A percentile compares a stretch with the other conserved stretches of the same genome.
Conservation (phyloP, 768 basidiomycete genomes). For the Suillus occidentalis region DNA sequence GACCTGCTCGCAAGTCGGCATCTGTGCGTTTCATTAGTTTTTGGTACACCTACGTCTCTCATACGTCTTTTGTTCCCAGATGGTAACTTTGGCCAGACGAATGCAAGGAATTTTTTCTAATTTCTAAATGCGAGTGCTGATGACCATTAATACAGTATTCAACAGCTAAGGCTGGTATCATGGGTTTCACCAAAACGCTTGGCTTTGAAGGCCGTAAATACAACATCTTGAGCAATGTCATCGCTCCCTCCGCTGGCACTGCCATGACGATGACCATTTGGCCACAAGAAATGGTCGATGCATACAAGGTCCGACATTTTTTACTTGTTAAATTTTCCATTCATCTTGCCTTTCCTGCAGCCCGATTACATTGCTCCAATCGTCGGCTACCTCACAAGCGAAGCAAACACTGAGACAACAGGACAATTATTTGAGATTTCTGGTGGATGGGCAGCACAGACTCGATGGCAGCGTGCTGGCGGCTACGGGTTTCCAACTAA, state of each 20-base stretch:
- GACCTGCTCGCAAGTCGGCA: slow-evolving; percentile 89
- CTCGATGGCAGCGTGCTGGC: slow-evolving; percentile 89
- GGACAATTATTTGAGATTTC: slow-evolving; percentile 82
- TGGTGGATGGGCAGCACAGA: slow-evolving; percentile 91
- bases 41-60: background rate
- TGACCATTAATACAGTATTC: slow-evolving; percentile 56
- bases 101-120: slow-evolving; percentile 42
- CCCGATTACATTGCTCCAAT: slow-evolving; percentile 92
- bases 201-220: slow-evolving; percentile 92
- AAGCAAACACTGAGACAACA: slow-evolving; percentile 72
- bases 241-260: slow-evolving; percentile 87
- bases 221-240: slow-evolving; percentile 84
- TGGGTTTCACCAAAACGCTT: slow-evolving; percentile 86
- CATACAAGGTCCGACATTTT: slow-evolving; percentile 64
- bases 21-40: slow-evolving; percentile 59
- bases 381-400: slow-evolving; percentile 86
- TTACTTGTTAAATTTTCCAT: background rate
- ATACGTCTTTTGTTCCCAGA: slow-evolving; percentile 44
- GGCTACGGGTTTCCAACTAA: slow-evolving; percentile 87
- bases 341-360: slow-evolving; percentile 32
- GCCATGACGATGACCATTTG: slow-evolving; percentile 89
- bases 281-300: slow-evolving; percentile 84
- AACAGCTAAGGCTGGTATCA: slow-evolving; percentile 90
- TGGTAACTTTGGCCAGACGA: slow-evolving; percentile 94
- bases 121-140: slow-evolving; percentile 5